Evolutionary conservation across 345 rosid genomes (phyloP), one percentile per base, ranked within the genome.

Genomic region (Clausena lansium): DNA sequence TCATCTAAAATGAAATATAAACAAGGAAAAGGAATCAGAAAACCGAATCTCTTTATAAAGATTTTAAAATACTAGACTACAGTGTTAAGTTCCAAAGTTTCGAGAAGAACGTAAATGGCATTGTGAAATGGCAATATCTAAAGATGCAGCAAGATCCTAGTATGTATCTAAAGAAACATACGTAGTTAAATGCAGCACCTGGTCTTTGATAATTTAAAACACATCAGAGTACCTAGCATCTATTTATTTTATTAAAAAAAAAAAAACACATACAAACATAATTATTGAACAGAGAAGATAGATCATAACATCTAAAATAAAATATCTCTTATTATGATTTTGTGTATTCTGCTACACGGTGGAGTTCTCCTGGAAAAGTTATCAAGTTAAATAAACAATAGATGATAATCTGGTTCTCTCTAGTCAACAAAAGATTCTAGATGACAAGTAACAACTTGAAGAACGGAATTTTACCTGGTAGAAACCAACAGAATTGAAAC

Each of bases 401-500:
- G 50, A 64, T 47, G 28, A 30, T 9, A 20, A 61, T 32, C 74
- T 9, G 8, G 30, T 36, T 19, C 55, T 36, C 3, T 24, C n/a
- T 24, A 52, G 20, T 22, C 36, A 52, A 54, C 10, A 22, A 57
- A 61, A 59, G 45, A 11, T 38, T 38, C 59, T 6, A 22, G 33
- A 74, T 65, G 71, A 62, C 33, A 76, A 47, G 28, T 75, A 20
- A 71, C 14, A 35, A 33, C 28, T 2, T 28, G 45, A 25, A 73
- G 60, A 83, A 80, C 58, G 79, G 28, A 74, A 63, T 69, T 19
- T 78, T 87, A 97, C 99, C 98, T 97, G 99, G 79, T 97, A 97
- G 81, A 97, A 97, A 77, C 99, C 99, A 75, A 97, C 99, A 7
- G 99, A 97, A 74, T 97, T 97, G 86, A 97, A 97, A 39, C 99